Percentiles rank a stretch among this genome's conserved stretches.
These are phyloP conservation scores for Phytophthora multivora DNA, from an alignment of 352 stramenopile species.

Conservation along the genomic window DNA sequence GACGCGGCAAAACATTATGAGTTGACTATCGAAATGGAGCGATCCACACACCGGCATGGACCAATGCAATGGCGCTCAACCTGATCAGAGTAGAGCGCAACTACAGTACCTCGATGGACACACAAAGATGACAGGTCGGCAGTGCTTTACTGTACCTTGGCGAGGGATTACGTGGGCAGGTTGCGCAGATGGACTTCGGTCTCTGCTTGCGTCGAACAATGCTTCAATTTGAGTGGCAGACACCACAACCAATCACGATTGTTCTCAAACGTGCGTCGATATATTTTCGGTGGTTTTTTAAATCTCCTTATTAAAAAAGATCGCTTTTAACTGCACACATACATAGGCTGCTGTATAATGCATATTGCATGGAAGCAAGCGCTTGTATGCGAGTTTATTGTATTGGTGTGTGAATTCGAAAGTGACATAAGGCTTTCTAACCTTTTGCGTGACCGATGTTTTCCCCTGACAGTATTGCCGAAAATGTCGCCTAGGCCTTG, in stretches of 20 bases:
- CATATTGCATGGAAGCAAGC: too few relatives aligned
- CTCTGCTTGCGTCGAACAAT: constrained; percentile 1
- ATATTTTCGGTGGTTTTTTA: neutral
- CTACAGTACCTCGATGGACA: neutral
- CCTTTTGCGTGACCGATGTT: too few relatives aligned
- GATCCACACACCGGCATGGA: constrained; percentile 1
- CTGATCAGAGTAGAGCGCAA: too few relatives aligned
- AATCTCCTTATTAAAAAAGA: too few relatives aligned
- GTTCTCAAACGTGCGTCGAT: constrained; percentile 1
- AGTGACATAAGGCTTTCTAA: too few relatives aligned
- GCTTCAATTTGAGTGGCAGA: constrained; percentile 13
- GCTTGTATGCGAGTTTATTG: too few relatives aligned
- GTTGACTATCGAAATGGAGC: constrained; percentile 15
- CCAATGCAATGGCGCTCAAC: neutral
- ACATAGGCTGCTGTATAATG: too few relatives aligned
- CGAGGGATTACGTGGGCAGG: constrained; percentile 1
- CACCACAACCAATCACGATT: constrained; percentile 2
- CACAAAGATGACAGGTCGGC: neutral
- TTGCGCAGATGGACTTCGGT: constrained; percentile 1
- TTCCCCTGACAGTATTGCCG: too few relatives aligned
- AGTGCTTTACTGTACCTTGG: neutral
- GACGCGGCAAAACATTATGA: constrained; percentile 12
- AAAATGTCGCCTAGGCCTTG: too few relatives aligned
- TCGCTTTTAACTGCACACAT: too few relatives aligned
- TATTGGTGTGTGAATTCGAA: too few relatives aligned